These are phyloP conservation scores for Poronia punctata DNA, from an alignment of 495 filamentous ascomycete species.

Conservation along the genomic window DNA sequence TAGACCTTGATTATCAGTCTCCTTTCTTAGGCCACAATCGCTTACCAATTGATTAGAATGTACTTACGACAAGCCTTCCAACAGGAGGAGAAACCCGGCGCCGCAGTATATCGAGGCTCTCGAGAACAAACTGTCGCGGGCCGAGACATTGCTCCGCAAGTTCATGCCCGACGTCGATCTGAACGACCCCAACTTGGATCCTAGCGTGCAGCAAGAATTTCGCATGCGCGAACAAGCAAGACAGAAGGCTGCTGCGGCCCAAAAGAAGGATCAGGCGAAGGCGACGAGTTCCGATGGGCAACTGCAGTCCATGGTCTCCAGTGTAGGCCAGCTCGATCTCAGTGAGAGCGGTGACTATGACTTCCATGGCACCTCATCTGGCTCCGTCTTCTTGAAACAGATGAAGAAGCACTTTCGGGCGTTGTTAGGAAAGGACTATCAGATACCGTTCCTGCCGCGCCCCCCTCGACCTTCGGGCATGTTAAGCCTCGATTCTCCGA, in stretches of 20 bases:
- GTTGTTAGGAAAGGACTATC: slow-evolving; percentile 53
- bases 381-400: slow-evolving; percentile 74
- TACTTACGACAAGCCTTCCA: slow-evolving; percentile 96
- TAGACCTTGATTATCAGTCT: slow-evolving; percentile 39
- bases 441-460: slow-evolving; percentile 41
- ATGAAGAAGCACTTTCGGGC: slow-evolving; percentile 72
- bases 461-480: slow-evolving; percentile 31
- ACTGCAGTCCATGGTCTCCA: slow-evolving; percentile 90
- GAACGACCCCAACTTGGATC: slow-evolving; percentile 73
- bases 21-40: background rate
- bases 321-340: slow-evolving; percentile 80
- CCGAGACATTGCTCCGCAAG: slow-evolving; percentile 69
- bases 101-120: slow-evolving; percentile 93
- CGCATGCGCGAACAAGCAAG: slow-evolving; percentile 40
- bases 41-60: slow-evolving; percentile 56
- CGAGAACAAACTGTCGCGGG: slow-evolving; percentile 75
- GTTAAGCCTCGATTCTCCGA: slow-evolving; percentile 62
- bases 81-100: slow-evolving; percentile 86
- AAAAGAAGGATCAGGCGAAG: slow-evolving; percentile 35
- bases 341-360: slow-evolving; percentile 92
- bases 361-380: slow-evolving; percentile 90
- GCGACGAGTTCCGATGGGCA: slow-evolving; percentile 52
- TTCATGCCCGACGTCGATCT: slow-evolving; percentile 83
- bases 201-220: slow-evolving; percentile 53
- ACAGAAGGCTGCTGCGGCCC: slow-evolving; percentile 23